phyloP scores from a whole-genome alignment of 805 yeast genomes.

The Naumovozyma castellii region DNA sequence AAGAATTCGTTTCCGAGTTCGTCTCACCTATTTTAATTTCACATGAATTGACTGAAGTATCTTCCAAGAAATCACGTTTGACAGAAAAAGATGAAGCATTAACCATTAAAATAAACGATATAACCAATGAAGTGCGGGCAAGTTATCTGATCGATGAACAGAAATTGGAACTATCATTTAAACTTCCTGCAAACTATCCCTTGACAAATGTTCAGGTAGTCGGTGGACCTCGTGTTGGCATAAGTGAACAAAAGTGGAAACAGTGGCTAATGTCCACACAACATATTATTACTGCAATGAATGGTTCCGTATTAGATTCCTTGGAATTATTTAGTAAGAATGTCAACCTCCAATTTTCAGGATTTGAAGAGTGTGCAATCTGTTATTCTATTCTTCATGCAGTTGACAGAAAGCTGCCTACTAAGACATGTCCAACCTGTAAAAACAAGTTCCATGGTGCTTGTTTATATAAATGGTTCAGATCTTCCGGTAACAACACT shows the following conservation, averaged over 20 bases:
- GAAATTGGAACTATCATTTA: conserved; percentile 66
- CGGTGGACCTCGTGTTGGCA: conserved; percentile 77
- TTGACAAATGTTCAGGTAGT: conserved; percentile 62
- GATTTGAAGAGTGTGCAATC: conserved; percentile 94
- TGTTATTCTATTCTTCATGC: conserved; percentile 85
- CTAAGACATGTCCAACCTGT: conserved; percentile 82
- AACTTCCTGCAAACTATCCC: conserved; percentile 70
- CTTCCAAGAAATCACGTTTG: conserved; percentile 31
- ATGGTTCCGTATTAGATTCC: conserved; percentile 47
- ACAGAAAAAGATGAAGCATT: conserved; percentile 33
- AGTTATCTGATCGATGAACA: conserved; percentile 79
- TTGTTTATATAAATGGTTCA: conserved; percentile 94
- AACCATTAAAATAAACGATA: conserved; percentile 51
- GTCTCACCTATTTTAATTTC: conserved; percentile 58
- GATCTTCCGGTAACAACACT: conserved; percentile 82
- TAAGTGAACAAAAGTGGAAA: conserved; percentile 85
- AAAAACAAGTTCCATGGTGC: conserved; percentile 91
- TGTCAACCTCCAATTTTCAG: conserved; percentile 77
- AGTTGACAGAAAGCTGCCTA: conserved; percentile 82
- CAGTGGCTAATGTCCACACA: conserved; percentile 93
- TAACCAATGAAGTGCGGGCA: conserved; percentile 60
- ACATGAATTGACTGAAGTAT: conserved; percentile 46
- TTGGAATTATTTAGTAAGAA: conserved; percentile 43
- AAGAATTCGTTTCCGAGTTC: conserved; percentile 47
- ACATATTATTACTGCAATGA: conserved; percentile 63